Percentiles rank a stretch among this genome's conserved stretches.
phyloP scores from a whole-genome alignment of 768 basidiomycete genomes.

The Russula emetica region DNA sequence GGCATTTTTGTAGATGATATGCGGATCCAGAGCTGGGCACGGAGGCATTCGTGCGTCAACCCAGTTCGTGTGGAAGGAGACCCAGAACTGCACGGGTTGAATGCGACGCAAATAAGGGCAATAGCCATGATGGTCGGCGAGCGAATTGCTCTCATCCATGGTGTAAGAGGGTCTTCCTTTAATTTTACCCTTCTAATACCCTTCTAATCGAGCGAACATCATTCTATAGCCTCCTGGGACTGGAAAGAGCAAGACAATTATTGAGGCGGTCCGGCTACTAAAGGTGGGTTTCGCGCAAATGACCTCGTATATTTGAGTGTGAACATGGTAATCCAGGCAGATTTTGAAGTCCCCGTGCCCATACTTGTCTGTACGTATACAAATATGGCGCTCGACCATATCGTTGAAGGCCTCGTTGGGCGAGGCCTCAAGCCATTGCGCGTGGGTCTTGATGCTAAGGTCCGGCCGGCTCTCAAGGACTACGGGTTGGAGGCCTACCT shows the following conservation, averaged over 20 bases:
- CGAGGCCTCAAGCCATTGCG: constrained; percentile 70
- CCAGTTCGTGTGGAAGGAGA: constrained; percentile 75
- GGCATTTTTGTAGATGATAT: constrained; percentile 68
- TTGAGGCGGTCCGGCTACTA: constrained; percentile 75
- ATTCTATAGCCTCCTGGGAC: constrained; percentile 77
- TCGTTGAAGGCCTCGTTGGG: constrained; percentile 66
- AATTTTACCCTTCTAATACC: constrained; percentile 1
- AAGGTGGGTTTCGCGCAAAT: constrained; percentile 45
- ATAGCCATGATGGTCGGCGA: constrained; percentile 85
- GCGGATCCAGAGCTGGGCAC: constrained; percentile 78
- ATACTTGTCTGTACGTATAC: constrained; percentile 93
- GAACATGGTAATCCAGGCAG: constrained; percentile 40
- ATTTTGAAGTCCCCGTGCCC: constrained; percentile 80
- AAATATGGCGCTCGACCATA: constrained; percentile 88
- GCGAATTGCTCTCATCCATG: constrained; percentile 77
- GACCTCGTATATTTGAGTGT: not conserved
- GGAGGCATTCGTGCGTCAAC: constrained; percentile 52
- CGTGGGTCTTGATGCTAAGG: constrained; percentile 59
- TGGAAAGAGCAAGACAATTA: constrained; percentile 89
- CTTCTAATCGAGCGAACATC: constrained; percentile 2
- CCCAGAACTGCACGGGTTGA: constrained; percentile 60
- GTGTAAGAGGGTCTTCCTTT: constrained; percentile 47
- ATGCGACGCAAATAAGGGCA: constrained; percentile 73
- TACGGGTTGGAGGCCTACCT: constrained; percentile 65
- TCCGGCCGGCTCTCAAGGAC: constrained; percentile 50